Evolutionary conservation across 2,329 filamentous ascomycete species (phyloP), one percentile per base, ranked within the genome.

Genomic region (Hypoxylon sp.): DNA sequence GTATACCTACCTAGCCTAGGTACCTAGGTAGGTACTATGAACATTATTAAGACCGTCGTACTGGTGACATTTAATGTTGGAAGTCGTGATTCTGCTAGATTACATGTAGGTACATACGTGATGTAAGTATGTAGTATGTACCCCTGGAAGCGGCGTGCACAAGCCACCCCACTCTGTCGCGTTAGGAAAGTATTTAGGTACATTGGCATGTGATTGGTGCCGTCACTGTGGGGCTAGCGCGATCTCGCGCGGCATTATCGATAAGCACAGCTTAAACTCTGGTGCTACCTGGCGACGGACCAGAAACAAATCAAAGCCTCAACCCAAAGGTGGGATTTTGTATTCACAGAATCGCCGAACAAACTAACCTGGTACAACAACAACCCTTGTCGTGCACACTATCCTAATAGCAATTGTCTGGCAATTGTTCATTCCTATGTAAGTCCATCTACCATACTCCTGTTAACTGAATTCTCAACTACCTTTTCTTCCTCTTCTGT

Each of bases 131-230:
- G 21, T 19, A 52, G 3, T 13, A 38, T 38, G 36, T 30, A 30
- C 28, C 28, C 17, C 17, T 43, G 38, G 17, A 21, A 43, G 10
- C 38, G 10, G 14, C 48, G 23, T 28, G 52, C 52, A 56, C 38
- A 23, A 19, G 46, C 53, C 25, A 41, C 43, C 36, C 30, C 14
- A 58, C n/a, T 9, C 10, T 46, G 41, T 23, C 36, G 17, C 38
- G 41, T 19, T 49, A 25, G 60, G 58, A 48, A 68, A 50, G 36
- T 34, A 56, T 19, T 19, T 34, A 34, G 2, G 38, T 43, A 19
- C 17, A 53, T 65, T 65, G 34, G 41, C 62, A 68, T 68, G 66
- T 68, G 65, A 68, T 68, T 62, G 64, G 64, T 56, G 60, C 36
- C 50, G 59, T 63, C 52, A 63, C 32, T 58, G 45, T 59, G 49